Evolutionary conservation across 148 eudicot genomes (phyloP).

Genomic region (Silene uniflora): DNA sequence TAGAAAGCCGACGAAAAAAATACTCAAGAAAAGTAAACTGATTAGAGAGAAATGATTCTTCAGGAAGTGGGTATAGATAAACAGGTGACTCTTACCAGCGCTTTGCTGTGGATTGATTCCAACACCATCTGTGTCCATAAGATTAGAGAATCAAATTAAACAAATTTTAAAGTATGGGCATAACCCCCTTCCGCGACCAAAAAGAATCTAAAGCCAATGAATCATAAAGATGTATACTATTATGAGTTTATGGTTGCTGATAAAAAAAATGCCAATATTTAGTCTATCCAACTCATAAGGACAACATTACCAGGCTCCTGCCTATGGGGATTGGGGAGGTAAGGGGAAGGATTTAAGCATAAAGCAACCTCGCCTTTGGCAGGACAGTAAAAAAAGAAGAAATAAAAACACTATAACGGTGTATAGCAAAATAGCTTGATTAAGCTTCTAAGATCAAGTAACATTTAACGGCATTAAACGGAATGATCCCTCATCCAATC

Average conservation of each 20-base stretch:
- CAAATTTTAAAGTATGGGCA: not conserved
- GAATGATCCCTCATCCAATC: not conserved
- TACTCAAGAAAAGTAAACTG: too few relatives aligned
- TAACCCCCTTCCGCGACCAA: not conserved
- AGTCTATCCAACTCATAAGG: slow-evolving; percentile 26
- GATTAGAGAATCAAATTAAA: not conserved
- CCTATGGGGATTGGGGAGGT: too few relatives aligned
- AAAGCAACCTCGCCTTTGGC: not conserved
- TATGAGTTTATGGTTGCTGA: not conserved
- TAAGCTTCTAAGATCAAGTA: not conserved
- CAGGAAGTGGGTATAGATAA: not conserved
- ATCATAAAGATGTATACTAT: not conserved
- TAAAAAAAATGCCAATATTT: slow-evolving; percentile 11
- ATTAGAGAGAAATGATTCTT: not conserved
- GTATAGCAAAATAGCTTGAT: not conserved
- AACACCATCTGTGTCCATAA: slow-evolving; percentile 75
- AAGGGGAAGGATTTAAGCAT: too few relatives aligned
- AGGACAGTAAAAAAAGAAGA: not conserved
- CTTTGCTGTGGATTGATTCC: slow-evolving; percentile 99
- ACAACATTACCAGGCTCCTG: too few relatives aligned
- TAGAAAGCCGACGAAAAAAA: not conserved
- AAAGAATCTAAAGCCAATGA: not conserved
- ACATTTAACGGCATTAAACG: not conserved
- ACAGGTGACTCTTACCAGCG: slow-evolving; percentile 54
- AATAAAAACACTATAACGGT: too few relatives aligned